Conservation (phyloP, 805 yeast genomes). For the Sporopachydermia quercuum region DNA sequence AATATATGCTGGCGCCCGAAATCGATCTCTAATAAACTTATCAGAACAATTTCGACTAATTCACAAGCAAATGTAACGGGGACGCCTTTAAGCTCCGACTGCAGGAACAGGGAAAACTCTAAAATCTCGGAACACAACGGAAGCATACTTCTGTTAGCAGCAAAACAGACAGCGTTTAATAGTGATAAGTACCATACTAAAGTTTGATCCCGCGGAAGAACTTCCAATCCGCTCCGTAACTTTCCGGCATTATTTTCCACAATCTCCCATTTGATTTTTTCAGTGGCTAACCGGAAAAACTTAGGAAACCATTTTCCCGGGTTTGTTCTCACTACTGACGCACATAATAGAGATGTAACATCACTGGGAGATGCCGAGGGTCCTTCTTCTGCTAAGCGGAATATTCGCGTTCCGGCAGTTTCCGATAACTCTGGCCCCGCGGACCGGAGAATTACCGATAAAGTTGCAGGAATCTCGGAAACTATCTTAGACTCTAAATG, state of each 20-base stretch:
- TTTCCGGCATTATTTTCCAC: conserved; percentile 71
- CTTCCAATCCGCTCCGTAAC: conserved; percentile 45
- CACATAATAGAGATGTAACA: conserved; percentile 56
- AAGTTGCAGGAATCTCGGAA: conserved; percentile 18
- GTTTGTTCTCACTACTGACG: conserved; percentile 53
- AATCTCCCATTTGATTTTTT: conserved; percentile 49
- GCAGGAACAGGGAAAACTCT: conserved; percentile 28
- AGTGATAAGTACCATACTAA: conserved; percentile 58
- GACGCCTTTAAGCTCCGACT: conserved; percentile 45
- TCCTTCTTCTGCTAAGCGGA: not conserved
- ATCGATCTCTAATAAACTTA: conserved; percentile 25
- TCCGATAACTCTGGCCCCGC: conserved; percentile 8
- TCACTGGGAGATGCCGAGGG: conserved; percentile 27
- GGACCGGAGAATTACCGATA: conserved; percentile 21
- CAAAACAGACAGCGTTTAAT: conserved; percentile 54
- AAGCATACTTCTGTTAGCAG: conserved; percentile 41
- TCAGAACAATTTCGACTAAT: conserved; percentile 51
- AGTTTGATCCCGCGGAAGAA: conserved; percentile 64
- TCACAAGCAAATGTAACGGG: conserved; percentile 46
- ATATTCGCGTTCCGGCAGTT: not conserved
- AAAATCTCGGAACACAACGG: conserved; percentile 28
- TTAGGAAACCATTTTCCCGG: conserved; percentile 31
- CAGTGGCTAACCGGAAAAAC: conserved; percentile 29
- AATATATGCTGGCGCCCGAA: not conserved
- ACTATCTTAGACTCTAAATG: conserved; percentile 33